Percentiles rank a stretch among this genome's conserved stretches.
phyloP scores from a whole-genome alignment of 148 eudicot genomes.

The Selenicereus undatus region DNA sequence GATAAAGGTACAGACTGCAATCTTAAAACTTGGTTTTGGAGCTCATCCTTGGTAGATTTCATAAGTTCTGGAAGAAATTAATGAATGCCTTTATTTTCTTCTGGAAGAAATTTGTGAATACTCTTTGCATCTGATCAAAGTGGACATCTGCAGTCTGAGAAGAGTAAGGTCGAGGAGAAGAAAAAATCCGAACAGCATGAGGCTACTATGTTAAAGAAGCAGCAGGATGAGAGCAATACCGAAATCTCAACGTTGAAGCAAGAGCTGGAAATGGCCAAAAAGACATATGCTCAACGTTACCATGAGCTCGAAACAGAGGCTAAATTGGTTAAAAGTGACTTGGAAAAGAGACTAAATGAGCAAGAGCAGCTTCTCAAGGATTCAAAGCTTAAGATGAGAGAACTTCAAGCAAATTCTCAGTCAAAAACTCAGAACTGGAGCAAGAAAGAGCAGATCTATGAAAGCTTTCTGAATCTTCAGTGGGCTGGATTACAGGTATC shows the following conservation, averaged over 20 bases:
- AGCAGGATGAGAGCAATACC: constrained; percentile 39
- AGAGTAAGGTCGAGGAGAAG: constrained; percentile 29
- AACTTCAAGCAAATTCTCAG: constrained; percentile 51
- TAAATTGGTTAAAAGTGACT: constrained; percentile 35
- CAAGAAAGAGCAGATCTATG: constrained; percentile 56
- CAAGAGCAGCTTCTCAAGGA: constrained; percentile 39
- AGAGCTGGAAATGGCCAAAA: constrained; percentile 48
- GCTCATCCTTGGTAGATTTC: not conserved
- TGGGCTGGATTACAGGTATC: constrained; percentile 46
- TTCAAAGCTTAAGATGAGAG: constrained; percentile 46
- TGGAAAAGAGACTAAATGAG: constrained; percentile 53
- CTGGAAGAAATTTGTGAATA: not conserved
- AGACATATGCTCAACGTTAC: constrained; percentile 42
- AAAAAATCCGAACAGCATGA: constrained; percentile 50
- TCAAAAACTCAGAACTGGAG: constrained; percentile 47
- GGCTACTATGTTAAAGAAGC: constrained; percentile 35
- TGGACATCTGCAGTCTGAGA: constrained; percentile 25
- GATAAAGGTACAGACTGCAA: constrained; percentile 49
- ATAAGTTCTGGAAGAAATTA: not conserved
- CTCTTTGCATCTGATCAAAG: not conserved
- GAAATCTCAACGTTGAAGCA: constrained; percentile 38
- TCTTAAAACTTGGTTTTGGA: not conserved
- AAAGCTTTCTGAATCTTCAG: constrained; percentile 54
- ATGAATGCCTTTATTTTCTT: not conserved
- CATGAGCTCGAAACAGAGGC: constrained; percentile 41